Evolutionary conservation across 2,329 filamentous ascomycete species (phyloP).

Genomic region (Calonectria pseudoturangicola): DNA sequence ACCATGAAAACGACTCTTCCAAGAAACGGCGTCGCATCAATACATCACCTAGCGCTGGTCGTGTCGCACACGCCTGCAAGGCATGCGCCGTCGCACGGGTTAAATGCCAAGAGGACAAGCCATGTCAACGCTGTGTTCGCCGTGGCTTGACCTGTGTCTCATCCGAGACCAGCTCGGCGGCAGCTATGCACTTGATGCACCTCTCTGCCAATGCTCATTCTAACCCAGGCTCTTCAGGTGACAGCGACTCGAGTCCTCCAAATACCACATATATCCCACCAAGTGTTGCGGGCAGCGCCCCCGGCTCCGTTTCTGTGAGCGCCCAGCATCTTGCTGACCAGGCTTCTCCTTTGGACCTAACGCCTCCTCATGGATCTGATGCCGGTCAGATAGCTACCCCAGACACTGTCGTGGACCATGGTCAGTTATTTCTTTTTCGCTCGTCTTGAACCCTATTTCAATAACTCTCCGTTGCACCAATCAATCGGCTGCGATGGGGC

Average conservation of each 20-base stretch:
- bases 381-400: slow-evolving; percentile 48
- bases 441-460: neutral
- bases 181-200: slow-evolving; percentile 66
- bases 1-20: slow-evolving; percentile 69
- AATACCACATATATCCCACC: slow-evolving; percentile 35
- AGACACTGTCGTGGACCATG: slow-evolving; percentile 46
- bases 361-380: slow-evolving; percentile 41
- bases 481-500: no score
- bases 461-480: neutral
- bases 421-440: slow-evolving; percentile 19
- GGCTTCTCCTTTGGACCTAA: slow-evolving; percentile 44
- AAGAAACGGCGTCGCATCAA: slow-evolving; percentile 69
- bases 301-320: slow-evolving; percentile 37
- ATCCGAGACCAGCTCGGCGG: slow-evolving; percentile 61
- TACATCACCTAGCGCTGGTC: slow-evolving; percentile 66
- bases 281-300: slow-evolving; percentile 32
- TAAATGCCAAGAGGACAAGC: slow-evolving; percentile 74
- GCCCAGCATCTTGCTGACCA: slow-evolving; percentile 41
- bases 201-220: slow-evolving; percentile 62
- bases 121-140: slow-evolving; percentile 70
- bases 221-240: slow-evolving; percentile 48
- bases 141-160: slow-evolving; percentile 67
- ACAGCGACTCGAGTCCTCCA: slow-evolving; percentile 46
- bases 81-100: slow-evolving; percentile 71
- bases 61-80: slow-evolving; percentile 72